These are phyloP conservation scores for Oldenlandia corymbosa DNA, from an alignment of 257 asterid genomes.

Conservation along the genomic window DNA sequence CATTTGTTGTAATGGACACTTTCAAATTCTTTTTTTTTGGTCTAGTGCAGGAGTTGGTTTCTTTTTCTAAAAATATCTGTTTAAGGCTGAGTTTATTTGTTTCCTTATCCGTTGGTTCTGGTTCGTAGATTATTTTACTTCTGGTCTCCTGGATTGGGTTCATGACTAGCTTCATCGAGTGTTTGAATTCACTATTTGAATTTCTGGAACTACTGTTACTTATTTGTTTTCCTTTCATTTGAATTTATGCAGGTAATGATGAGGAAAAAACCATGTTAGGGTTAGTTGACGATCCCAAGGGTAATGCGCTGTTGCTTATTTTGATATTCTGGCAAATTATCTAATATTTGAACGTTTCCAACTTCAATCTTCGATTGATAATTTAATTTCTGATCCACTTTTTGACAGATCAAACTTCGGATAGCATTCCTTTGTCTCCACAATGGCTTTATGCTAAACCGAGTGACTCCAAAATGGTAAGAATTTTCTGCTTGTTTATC, in stretches of 20 bases:
- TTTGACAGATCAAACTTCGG: slow-evolving; percentile 76
- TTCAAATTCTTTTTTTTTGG: not conserved
- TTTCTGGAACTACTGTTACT: not conserved
- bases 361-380: not conserved
- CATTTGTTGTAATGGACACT: not conserved
- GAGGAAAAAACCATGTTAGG: slow-evolving; percentile 63
- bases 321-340: slow-evolving; percentile 9
- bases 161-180: too few relatives aligned
- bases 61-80: not conserved
- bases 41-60: not conserved
- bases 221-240: not conserved
- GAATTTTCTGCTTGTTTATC: slow-evolving; percentile 14
- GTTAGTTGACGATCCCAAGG: slow-evolving; percentile 70
- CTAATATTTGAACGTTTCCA: not conserved
- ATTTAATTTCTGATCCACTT: not conserved
- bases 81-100: not conserved
- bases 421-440: slow-evolving; percentile 91
- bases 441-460: slow-evolving; percentile 94
- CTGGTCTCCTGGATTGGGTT: not conserved
- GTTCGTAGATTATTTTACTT: not conserved
- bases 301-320: slow-evolving; percentile 28
- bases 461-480: slow-evolving; percentile 68
- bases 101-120: not conserved
- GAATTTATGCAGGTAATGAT: slow-evolving; percentile 58
- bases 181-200: too few relatives aligned